Evolutionary conservation across 2,329 filamentous ascomycete species (phyloP).

Genomic region (Ambrosiella cleistominuta): DNA sequence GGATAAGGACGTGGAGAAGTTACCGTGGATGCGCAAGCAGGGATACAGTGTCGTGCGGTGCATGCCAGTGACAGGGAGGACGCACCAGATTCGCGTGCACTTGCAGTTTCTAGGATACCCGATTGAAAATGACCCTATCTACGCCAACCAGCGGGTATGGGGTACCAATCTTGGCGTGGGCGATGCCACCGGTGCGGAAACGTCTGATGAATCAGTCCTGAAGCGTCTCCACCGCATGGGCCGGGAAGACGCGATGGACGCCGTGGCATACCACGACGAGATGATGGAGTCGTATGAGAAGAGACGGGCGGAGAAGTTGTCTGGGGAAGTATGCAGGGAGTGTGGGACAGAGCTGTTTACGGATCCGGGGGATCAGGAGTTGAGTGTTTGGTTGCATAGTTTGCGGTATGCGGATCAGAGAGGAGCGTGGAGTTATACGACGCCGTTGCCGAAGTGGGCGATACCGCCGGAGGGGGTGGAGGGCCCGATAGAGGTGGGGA

Average conservation of each 20-base stretch:
- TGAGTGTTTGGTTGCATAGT: conserved; percentile 87
- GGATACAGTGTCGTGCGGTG: conserved; percentile 94
- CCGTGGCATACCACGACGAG: conserved; percentile 82
- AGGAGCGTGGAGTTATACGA: conserved; percentile 76
- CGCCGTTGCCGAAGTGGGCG: conserved; percentile 71
- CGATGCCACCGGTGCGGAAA: conserved; percentile 46
- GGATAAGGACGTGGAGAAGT: conserved; percentile 16
- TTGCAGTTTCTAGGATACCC: conserved; percentile 88
- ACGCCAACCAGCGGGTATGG: conserved; percentile 86
- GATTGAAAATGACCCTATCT: conserved; percentile 94
- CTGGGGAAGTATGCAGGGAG: conserved; percentile 60
- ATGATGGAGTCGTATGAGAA: conserved; percentile 85
- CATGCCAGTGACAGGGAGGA: conserved; percentile 79
- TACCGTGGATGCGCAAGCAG: conserved; percentile 36
- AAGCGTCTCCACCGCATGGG: conserved; percentile 74
- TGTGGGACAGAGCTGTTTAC: conserved; percentile 85
- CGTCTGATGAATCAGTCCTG: conserved; percentile 81
- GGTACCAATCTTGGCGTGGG: conserved; percentile 57
- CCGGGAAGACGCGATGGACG: conserved; percentile 79
- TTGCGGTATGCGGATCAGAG: conserved; percentile 71
- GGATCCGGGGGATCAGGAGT: conserved; percentile 75
- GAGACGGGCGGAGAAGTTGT: conserved; percentile 83
- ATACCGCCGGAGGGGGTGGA: conserved; percentile 55
- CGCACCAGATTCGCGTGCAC: conserved; percentile 88
- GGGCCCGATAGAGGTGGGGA: conserved; percentile 52